Evolutionary conservation across 108 stramenopile genomes (phyloP), one percentile per base, ranked within the genome.

Genomic region (Nannochloropsis oceanica): DNA sequence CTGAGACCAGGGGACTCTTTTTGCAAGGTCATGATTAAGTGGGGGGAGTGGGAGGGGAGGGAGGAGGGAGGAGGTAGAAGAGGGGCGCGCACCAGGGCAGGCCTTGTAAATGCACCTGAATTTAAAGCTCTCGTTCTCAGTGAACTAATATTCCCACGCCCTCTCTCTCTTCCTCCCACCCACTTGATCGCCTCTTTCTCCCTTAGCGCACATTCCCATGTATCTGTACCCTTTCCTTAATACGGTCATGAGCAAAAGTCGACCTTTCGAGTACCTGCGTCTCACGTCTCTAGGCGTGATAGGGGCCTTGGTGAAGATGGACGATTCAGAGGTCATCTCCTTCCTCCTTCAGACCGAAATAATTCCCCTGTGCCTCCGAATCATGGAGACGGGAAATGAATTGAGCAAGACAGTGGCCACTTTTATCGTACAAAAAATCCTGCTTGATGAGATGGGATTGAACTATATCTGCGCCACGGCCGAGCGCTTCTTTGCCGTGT

Each of bases 341-440:
- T 99, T 98, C 84, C 86, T 99, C 27, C 91, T 99, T 22, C 95
- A 96, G 82, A 99, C 99, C 13, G 99, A 94, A 86, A 94, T 94
- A 13, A 94, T 94, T 79, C 93, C 93, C 20, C 87, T 94, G 26
- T 92, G 93, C 83, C 89, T 94, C 50, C 91, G 93, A 42, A 94
- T 94, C 43, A 94, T 94, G 93, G 99, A 98, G 91, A 94, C 96
- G 18, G 99, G 99, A 12, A 92, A 92, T 43, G 99, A 99, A 87
- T 94, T 99, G 14, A 92, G 92, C 87, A 98, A 98, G 87, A 99
- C 99, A 3, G 92, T 92, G 12, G 98, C 98, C 0, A 99, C 99
- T n/a, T 99, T 99, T 87, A 98, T 99, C 80, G 97, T 98, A 9
- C 97, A 99, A 90, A 99, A 99, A 91, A 97, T 99, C 73, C 91